Conservation (phyloP, 2,329 filamentous ascomycete species). For the Ceratocystis papillata region DNA sequence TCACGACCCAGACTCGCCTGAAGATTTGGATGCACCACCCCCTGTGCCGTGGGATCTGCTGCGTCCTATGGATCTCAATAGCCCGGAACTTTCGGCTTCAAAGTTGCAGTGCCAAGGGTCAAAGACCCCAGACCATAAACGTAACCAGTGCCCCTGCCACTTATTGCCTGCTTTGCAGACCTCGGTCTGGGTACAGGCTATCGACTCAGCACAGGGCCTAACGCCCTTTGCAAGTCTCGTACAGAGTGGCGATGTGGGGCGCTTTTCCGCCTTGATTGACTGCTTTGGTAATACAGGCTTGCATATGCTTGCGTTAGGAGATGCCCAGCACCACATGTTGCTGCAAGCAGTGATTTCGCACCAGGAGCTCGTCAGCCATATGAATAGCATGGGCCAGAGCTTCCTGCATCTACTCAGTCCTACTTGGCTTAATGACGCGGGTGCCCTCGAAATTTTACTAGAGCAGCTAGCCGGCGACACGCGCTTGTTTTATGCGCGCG, state of each 20-base stretch:
- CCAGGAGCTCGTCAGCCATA: constrained; percentile 26
- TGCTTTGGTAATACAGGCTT: constrained; percentile 40
- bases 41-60: constrained; percentile 44
- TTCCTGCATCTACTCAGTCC: constrained; percentile 38
- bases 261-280: constrained; percentile 29
- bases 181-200: constrained; percentile 29
- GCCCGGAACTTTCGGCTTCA: neutral
- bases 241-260: neutral
- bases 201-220: neutral
- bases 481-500: constrained; percentile 30
- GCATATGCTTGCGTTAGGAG: constrained; percentile 38
- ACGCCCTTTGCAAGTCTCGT: constrained; percentile 15
- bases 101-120: constrained; percentile 5
- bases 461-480: constrained; percentile 30
- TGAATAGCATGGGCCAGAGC: constrained; percentile 40
- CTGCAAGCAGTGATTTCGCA: constrained; percentile 23
- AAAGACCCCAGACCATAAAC: constrained; percentile 27
- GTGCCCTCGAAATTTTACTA: constrained; percentile 24
- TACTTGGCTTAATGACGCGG: constrained; percentile 31
- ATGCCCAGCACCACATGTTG: constrained; percentile 26
- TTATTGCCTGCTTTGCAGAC: constrained; percentile 27
- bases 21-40: constrained; percentile 8
- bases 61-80: constrained; percentile 28
- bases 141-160: constrained; percentile 30
- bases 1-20: constrained; percentile 29